Conservation (phyloP, 495 filamentous ascomycete species). For the Echria macrotheca region DNA sequence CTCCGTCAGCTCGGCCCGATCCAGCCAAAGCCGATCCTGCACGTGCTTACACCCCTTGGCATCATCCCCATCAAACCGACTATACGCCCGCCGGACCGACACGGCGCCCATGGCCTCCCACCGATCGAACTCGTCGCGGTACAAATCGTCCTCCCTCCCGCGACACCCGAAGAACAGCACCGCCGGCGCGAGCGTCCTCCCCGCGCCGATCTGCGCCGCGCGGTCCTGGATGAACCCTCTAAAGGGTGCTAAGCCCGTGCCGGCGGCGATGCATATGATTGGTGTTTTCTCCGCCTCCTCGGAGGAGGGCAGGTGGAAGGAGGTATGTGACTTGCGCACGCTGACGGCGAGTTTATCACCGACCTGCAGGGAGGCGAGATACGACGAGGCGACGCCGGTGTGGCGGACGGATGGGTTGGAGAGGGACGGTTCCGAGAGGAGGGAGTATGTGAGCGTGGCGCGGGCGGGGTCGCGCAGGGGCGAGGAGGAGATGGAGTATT, state of each 20-base stretch:
- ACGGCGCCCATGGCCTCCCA: slow-evolving; percentile 59
- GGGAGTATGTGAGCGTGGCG: slow-evolving; percentile 61
- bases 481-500: slow-evolving; percentile 78
- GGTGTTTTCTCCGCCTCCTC: slow-evolving; percentile 54
- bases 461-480: slow-evolving; percentile 52
- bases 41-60: slow-evolving; percentile 50
- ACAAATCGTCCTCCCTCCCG: slow-evolving; percentile 53
- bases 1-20: slow-evolving; percentile 44
- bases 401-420: slow-evolving; percentile 41
- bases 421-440: slow-evolving; percentile 54
- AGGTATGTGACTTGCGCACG: slow-evolving; percentile 51
- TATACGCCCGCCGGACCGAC: slow-evolving; percentile 53
- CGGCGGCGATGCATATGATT: slow-evolving; percentile 56
- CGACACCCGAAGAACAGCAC: slow-evolving; percentile 63
- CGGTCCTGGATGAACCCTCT: slow-evolving; percentile 67
- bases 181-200: slow-evolving; percentile 50
- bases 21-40: slow-evolving; percentile 54
- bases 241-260: slow-evolving; percentile 62
- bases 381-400: slow-evolving; percentile 55
- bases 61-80: slow-evolving; percentile 25
- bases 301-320: slow-evolving; percentile 69
- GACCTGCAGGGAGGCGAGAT: slow-evolving; percentile 51
- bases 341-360: slow-evolving; percentile 60
- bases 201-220: slow-evolving; percentile 47
- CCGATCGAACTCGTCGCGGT: slow-evolving; percentile 50